A percentile compares a stretch with the other conserved stretches of the same genome.
phyloP scores from a whole-genome alignment of 164 flowering plant genomes.

The Magnolia officinalis region DNA sequence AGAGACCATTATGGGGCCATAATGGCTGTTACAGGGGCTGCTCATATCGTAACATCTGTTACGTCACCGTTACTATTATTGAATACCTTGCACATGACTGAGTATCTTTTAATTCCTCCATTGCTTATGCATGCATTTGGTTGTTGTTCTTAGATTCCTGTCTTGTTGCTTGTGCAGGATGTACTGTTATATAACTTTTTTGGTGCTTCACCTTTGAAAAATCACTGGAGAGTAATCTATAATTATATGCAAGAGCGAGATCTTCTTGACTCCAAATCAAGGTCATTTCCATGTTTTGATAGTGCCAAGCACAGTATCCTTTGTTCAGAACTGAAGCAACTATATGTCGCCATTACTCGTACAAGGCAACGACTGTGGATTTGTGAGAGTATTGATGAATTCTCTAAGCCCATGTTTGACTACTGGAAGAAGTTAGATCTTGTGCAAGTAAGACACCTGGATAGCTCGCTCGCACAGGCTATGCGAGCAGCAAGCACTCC shows the following conservation, averaged over 20 bases:
- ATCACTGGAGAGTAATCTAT: slow-evolving; percentile 74
- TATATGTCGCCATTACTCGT: slow-evolving; percentile 86
- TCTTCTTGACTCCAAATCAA: slow-evolving; percentile 28
- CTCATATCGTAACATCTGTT: too few relatives aligned
- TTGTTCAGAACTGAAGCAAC: slow-evolving; percentile 77
- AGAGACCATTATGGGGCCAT: too few relatives aligned
- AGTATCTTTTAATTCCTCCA: too few relatives aligned
- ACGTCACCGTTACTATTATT: too few relatives aligned
- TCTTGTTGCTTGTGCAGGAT: slow-evolving; percentile 42
- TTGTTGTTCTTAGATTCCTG: neutral
- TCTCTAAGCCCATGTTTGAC: slow-evolving; percentile 61
- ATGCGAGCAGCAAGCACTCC: slow-evolving; percentile 64
- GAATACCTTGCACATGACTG: too few relatives aligned
- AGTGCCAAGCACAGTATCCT: slow-evolving; percentile 49
- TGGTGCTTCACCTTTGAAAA: slow-evolving; percentile 58
- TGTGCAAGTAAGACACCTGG: slow-evolving; percentile 49
- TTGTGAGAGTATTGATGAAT: slow-evolving; percentile 52
- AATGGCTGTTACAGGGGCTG: too few relatives aligned
- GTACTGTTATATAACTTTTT: slow-evolving; percentile 76
- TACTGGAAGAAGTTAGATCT: slow-evolving; percentile 61
- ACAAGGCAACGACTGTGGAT: slow-evolving; percentile 83
- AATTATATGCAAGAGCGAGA: slow-evolving; percentile 51
- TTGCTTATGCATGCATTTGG: too few relatives aligned
- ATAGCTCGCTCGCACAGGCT: slow-evolving; percentile 54
- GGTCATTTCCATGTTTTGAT: slow-evolving; percentile 44